Evolutionary conservation across 768 basidiomycete species (phyloP), one percentile per base, ranked within the genome.

Genomic region (Obba rivulosa): DNA sequence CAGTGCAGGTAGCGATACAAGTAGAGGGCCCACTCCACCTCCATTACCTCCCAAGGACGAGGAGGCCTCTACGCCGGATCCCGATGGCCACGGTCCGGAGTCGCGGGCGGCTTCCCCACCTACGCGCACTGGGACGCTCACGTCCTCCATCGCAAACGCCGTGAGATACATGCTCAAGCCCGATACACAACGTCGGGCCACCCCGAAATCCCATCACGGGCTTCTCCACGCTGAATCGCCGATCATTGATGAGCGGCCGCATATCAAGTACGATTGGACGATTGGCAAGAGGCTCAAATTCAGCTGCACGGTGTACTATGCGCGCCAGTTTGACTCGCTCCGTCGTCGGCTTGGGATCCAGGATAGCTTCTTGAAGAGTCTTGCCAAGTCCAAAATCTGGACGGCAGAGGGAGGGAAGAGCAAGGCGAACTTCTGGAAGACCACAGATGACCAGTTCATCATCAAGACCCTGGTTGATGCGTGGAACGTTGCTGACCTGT

Each of bases 401-500:
- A 68, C 73, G 11, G 87, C 87, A 0, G 80, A 81, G 48, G 84
- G 89, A 0, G 89, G 89, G 4, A 92, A 91, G 75, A 87, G 85
- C 64, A 78, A 75, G 58, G 80, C 80, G 2, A 81, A 83, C 53
- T 92, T 91, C 59, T 87, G 87, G 85, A 87, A 85, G 73, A 89
- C 85, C 40, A 62, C 67, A 22, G 89, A 92, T 63, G 79, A 85
- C 54, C 71, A 79, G 50, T 88, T 85, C 60, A 82, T 92, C 56
- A 84, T 91, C 70, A 91, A 91, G 76, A 87, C 87, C 17, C 65
- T 91, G 50, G 83, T 92, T 14, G 84, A 85, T 65, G 85, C 87
- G 13, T 91, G 88, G 88, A 88, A 88, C 63, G 87, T 89, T 35
- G 83, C 84, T 4, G 89, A 91, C 68, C 63, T 88, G 87, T 89